phyloP scores from a whole-genome alignment of 139 green algal genomes.

The Protoeuglena noctilucae region DNA sequence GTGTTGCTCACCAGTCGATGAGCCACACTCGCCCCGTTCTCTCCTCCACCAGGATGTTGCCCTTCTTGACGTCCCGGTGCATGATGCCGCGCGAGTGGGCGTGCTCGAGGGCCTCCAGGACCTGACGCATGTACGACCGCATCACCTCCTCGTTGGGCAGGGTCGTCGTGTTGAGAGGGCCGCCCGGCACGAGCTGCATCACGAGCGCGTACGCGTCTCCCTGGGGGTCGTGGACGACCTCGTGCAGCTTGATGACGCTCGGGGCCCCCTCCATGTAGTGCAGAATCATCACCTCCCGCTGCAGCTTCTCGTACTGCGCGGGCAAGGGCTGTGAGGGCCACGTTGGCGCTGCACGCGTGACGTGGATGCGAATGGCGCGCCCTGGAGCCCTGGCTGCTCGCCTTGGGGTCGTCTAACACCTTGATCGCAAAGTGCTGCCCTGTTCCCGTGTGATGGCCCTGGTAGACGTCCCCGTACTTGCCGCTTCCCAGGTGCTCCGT shows the following conservation, averaged over 20 bases:
- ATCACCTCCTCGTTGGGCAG: conserved; percentile 98
- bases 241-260: conserved; percentile 94
- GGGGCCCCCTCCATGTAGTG: conserved; percentile 82
- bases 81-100: conserved; percentile 84
- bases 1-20: too few species aligned
- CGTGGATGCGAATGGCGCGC: too few species aligned
- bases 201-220: conserved; percentile 85
- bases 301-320: conserved; percentile 98
- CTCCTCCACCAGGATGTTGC: conserved; percentile 96
- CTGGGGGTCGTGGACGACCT: conserved; percentile 82
- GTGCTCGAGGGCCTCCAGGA: conserved; percentile 92
- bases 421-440: conserved; percentile 83
- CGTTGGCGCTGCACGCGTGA: too few species aligned
- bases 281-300: conserved; percentile 95
- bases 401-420: too few species aligned
- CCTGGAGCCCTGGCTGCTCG: too few species aligned
- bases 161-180: too few species aligned
- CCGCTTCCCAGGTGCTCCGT: conserved; percentile 88
- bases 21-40: conserved; percentile 70
- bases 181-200: conserved; percentile 95
- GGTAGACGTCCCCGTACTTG: conserved; percentile 99
- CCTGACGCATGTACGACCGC: conserved; percentile 93
- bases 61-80: conserved; percentile 66
- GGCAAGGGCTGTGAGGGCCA: conserved; percentile 97
- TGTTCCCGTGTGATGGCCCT: conserved; percentile 64